Base-by-base conservation (phyloP, 768 basidiomycete genomes). In the Phaffia tasmanica region DNA sequence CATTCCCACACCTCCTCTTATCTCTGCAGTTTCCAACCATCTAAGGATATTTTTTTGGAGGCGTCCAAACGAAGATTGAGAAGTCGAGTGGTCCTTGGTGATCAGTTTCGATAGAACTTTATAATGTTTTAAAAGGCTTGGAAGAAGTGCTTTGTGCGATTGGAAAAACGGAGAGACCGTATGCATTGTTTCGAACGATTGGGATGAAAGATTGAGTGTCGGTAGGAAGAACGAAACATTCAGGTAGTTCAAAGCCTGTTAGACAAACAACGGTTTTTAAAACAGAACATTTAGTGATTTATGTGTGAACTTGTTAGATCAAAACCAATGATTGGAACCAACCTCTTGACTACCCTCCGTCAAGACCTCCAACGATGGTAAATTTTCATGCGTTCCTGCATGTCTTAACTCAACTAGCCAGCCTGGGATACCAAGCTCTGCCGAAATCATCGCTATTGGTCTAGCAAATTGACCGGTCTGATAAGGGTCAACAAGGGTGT, bases 371-470 rank as follows among this genome's bases (percentile, higher is more conserved):
- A 97, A 79, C 70, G 86, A 86, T 0, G 94, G 95, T 16, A 98
- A 78, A 68, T 94, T 89, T 73, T 98, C 94, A 72, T 98, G 95
- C 1, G 95, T 99, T 16, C 89, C 89, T 30, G 90, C 89, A 78
- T 98, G 95, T 50, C 95, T 81, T 15, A 98, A 80, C 71, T 94
- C 89, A 16, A 99, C 92, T 14, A 98, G 80, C 86, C 88, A 92
- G 0, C 81, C 77, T 0, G 95, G 94, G 1, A 99, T 79, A 0
- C 86, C 86, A 15, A 99, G 81, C 72, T 93, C 88, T 3, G 81
- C 79, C 1, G 94, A 91, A 69, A 99, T 88, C 50, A 86, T 84
- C 0, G 87, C 84, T 71, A 98, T 97, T 1, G 95, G 86, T 25
- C 92, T 81, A 2, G 95, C 94, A 73, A 88, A 98, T 23, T 83